A percentile compares a stretch with the other conserved stretches of the same genome.
Evolutionary conservation across 2,329 filamentous ascomycete species (phyloP).

Genomic region (Sphaerulina musiva): DNA sequence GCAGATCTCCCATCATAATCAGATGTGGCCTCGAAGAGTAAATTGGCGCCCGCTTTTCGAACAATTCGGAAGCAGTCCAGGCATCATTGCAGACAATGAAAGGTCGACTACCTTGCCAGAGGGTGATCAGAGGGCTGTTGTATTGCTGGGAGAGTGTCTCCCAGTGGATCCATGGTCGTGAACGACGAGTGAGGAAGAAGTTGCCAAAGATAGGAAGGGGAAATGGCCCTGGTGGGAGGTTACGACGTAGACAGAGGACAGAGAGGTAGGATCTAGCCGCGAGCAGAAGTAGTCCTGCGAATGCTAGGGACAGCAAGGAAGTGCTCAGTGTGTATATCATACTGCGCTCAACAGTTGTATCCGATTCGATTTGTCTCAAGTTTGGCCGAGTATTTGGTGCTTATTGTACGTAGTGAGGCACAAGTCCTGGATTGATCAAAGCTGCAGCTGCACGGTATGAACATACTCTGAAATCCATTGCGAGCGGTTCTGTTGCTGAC

Average conservation of each 20-base stretch:
- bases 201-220: constrained; percentile 20
- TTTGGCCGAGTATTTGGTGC: too few relatives aligned
- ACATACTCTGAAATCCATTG: too few relatives aligned
- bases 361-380: too few relatives aligned
- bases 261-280: background rate
- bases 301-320: too few relatives aligned
- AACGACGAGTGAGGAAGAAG: constrained; percentile 12
- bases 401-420: too few relatives aligned
- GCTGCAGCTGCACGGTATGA: too few relatives aligned
- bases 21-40: constrained; percentile 24
- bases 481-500: too few relatives aligned
- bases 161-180: constrained; percentile 15
- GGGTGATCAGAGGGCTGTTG: constrained; percentile 15
- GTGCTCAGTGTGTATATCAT: too few relatives aligned
- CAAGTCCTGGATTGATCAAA: too few relatives aligned
- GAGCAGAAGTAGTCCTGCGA: background rate
- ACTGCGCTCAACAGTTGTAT: too few relatives aligned
- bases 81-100: constrained; percentile 24
- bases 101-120: constrained; percentile 15
- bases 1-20: constrained; percentile 3
- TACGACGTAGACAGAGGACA: constrained; percentile 1
- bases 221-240: constrained; percentile 15
- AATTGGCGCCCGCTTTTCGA: constrained; percentile 33
- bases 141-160: constrained; percentile 15
- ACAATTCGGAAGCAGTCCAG: constrained; percentile 28